Evolutionary conservation across 2,329 filamentous ascomycete genomes (phyloP), one percentile per base, ranked within the genome.

Genomic region (Stromatinia cepivora): DNA sequence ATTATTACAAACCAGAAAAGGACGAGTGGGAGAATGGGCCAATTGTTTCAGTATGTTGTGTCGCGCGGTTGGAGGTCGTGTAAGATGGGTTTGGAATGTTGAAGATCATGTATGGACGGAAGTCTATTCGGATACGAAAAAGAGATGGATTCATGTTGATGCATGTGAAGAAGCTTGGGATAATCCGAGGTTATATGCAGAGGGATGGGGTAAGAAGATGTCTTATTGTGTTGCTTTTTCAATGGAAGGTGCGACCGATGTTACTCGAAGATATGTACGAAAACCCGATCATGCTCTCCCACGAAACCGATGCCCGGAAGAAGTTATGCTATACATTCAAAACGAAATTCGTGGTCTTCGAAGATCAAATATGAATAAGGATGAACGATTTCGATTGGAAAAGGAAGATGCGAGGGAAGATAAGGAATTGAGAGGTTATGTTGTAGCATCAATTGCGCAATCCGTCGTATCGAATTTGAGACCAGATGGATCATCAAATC

Each of bases 1-100:
- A 64, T 82, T 98, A 71, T 83, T 99, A 56, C 91, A 97, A 79
- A 96, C 93, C 39, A 86, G 92, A 74, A 87, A 91, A 74, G 95
- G 95, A 48, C 90, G 95, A 74, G 91, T 91, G 71, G 95, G 95
- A 71, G 95, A 99, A 82, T 98, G 95, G 93, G 93, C 93, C 74
- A 98, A 97, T 81, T 97, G 94, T 84, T 99, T 99, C 82, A 94
- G 91, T 82, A 98, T 98, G 95, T 86, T 99, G 66, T 98, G 94
- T 83, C 88, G 94, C 71, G 95, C 95, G 6, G 88, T 98, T 20
- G 94, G 94, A 63, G 92, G 91, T 71, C 88, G 94, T 71, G 93
- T 97, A 34, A 88, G 95, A 77, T 99, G 95, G 95, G 91, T 99
- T 15, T 99, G 95, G 95, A 98, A 98, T 75, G 90, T 91, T 42